Evolutionary conservation across 306 rosid genomes (phyloP), one percentile per base, ranked within the genome.

Genomic region (Adenanthera pavonina): DNA sequence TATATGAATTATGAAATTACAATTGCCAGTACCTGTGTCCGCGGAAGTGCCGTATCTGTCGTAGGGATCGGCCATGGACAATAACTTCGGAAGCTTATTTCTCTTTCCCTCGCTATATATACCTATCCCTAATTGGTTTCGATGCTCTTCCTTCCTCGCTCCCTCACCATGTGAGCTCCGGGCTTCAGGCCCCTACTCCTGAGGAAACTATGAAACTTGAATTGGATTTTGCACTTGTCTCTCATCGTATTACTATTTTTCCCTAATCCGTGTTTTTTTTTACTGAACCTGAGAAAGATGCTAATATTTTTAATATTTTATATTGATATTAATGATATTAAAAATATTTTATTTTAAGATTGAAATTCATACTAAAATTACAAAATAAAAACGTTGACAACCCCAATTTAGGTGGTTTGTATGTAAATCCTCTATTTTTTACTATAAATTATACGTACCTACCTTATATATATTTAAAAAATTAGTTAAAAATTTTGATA

Each of bases 1-100:
- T 3, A 57, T 52, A 3, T 9, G 9, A 61, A 34, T 61, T 12
- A 61, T 2, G 74, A 43, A 66, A 75, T 34, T 15, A 43, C 2
- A 3, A 6, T 3, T 49, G 44, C 5, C 44, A 72, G 25, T 79
- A 92, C 94, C 95, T 87, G 77, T 59, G 40, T 89, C 85, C 6
- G 81, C 38, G 3, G 87, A 13, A 79, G 89, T n/a, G 68, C 17
- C 40, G 83, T 89, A 85, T 52, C 89, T 74, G 72, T 74, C 74
- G 66, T 85, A 80, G 69, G 95, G 90, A 73, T 91, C 95, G 65
- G 81, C 89, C 97, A 87, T 92, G 41, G 56, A 38, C 7, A 47
- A 51, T 54, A 41, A 25, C 34, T 41, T 11, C 20, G 16, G 47
- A n/a, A 5, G 69, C 82, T 65, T 80, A 34, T 52, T 53, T 65